These are phyloP conservation scores for Aspergillus incahuasiensis DNA, from an alignment of 495 filamentous ascomycete species.

Conservation along the genomic window DNA sequence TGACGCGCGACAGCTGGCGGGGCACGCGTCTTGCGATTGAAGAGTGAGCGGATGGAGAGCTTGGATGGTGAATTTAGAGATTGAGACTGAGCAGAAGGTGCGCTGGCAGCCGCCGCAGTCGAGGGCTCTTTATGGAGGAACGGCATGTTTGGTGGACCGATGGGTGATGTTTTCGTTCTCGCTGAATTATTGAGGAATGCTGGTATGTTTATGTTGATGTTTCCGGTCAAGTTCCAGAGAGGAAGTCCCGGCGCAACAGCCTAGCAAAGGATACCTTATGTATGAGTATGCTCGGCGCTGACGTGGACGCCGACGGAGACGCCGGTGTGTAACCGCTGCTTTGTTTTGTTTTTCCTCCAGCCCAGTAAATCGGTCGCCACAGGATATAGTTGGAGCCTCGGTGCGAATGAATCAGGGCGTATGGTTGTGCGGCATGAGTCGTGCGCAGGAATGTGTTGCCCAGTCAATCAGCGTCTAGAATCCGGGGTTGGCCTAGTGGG, in stretches of 20 bases:
- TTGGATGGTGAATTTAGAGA: not conserved
- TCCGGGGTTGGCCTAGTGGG: not conserved
- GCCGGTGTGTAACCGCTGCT: not conserved
- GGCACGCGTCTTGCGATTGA: constrained; percentile 1
- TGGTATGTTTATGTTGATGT: not conserved
- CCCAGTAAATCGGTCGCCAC: not conserved
- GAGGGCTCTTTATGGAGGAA: not conserved
- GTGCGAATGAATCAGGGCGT: not conserved
- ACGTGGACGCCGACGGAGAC: not conserved
- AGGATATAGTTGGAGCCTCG: not conserved
- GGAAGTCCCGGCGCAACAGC: no score
- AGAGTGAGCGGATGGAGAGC: not conserved
- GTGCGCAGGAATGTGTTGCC: not conserved
- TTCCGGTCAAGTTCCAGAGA: not conserved
- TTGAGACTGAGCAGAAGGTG: no score
- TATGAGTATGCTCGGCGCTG: not conserved
- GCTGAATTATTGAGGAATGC: no score
- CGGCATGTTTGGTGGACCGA: no score
- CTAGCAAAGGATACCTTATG: no score
- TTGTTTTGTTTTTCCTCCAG: not conserved
- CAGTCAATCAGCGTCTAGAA: not conserved
- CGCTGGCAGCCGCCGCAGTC: no score
- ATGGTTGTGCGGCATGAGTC: not conserved
- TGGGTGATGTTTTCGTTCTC: no score
- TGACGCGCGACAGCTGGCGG: not conserved